Base-by-base conservation (phyloP, 1,139 yeast genomes). In the Blastobotrys malaysiensis region DNA sequence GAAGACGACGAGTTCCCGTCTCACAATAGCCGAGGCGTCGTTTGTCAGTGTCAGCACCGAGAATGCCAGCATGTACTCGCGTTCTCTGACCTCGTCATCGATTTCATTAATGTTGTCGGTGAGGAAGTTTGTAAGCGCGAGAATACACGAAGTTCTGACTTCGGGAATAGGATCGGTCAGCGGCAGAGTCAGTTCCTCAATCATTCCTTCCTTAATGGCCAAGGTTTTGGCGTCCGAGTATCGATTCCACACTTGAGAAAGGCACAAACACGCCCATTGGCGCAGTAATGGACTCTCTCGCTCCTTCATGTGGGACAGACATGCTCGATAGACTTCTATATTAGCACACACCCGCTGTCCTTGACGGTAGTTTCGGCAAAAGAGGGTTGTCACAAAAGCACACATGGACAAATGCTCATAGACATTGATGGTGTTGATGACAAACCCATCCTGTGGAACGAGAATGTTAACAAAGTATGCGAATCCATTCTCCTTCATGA, bases 381-480 rank as follows among this genome's bases (percentile, higher is more conserved):
- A 93, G 56, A 91, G 76, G 0, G 97, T 81, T 50, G 91, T 74
- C 36, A 93, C 88, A 67, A 93, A 88, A 0, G 96, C 95, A 71
- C 97, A 87, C 91, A 93, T 88, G 1, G 98, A 98, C 67, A 88
- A 85, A 68, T 91, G 97, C 61, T 90, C 96, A 62, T 86, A 64
- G 19, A 66, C 68, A 43, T 71, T 69, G 39, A 68, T 66, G 16
- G 71, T 65, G 43, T 69, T 65, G 9, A 72, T 61, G 56, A 70
- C 43, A 64, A 63, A 75, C 65, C 63, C 66, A 59, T 72, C 73
- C 49, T 73, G 77, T 5, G 83, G 81, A 3, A 77, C 74, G 45
- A 93, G 73, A 64, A 93, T 88, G 59, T 84, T 82, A 54, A 89
- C 83, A 67, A 93, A 93, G 69, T 93, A 95, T 63, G 84, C 83